Evolutionary conservation across 352 stramenopile genomes (phyloP), one percentile per base, ranked within the genome.

Genomic region (Phytophthora sansomeana): DNA sequence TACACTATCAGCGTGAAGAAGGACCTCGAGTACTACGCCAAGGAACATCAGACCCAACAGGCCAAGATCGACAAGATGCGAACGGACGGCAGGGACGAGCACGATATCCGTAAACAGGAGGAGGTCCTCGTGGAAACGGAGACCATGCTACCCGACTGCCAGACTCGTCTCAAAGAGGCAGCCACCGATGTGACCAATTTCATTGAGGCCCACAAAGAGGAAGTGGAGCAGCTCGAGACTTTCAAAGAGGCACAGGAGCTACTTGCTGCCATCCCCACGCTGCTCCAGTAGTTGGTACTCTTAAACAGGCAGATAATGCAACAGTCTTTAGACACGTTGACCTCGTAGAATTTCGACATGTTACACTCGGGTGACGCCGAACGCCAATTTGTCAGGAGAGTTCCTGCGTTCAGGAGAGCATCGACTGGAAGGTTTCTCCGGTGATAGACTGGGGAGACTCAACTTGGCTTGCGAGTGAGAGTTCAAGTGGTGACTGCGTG

Each of bases 1-100:
- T n/a, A n/a, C n/a, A n/a, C n/a, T n/a, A n/a, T n/a, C 29, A 92
- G 85, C 35, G 69, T 93, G 55, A 94, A 92, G 74, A 94, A 94
- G 60, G 86, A 94, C 54, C 67, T 94, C 16, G 83, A 87, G 67
- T 94, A 90, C 60, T 94, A 94, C 69, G 77, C 63, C 39, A 90
- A 94, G 62, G 86, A 94, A 66, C 81, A 87, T 68, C 51, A 63
- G 8, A 62, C 78, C 7, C 86, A 94, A 53, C 58, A 69, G 47
- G 43, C 39, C 17, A 87, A 87, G 69, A 88, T 94, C 55, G 84
- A 83, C 11, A 68, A 72, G 42, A 91, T 94, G 86, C 83, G 86
- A 55, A 53, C 54, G 13, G 82, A 85, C 17, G 26, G 43, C 7
- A 77, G 71, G 39, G 86, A 92, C 71, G 83, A 91, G 62, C 69